A percentile compares a stretch with the other conserved stretches of the same genome.
Conservation (phyloP, 176 grass and related monocot genomes). For the Dactylis glomerata region DNA sequence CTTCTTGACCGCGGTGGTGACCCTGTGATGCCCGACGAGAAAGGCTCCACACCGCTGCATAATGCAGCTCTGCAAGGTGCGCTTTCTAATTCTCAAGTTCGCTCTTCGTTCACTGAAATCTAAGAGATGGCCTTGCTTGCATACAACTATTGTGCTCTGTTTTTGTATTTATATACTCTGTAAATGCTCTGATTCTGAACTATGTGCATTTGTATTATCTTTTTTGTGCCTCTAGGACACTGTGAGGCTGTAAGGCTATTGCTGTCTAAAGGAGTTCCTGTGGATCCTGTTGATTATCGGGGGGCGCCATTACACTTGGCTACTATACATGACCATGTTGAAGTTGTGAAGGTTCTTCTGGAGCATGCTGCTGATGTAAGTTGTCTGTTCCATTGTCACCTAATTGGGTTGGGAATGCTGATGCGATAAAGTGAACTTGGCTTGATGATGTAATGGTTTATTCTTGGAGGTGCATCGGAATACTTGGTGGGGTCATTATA, state of each 20-base stretch:
- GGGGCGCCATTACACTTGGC: too few relatives aligned
- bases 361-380: background rate
- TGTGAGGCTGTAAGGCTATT: too few relatives aligned
- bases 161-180: background rate
- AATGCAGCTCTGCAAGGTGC: slow-evolving; percentile 1
- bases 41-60: slow-evolving; percentile 22
- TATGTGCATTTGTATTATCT: background rate
- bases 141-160: background rate
- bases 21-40: background rate
- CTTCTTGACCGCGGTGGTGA: slow-evolving; percentile 29
- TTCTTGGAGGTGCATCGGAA: background rate
- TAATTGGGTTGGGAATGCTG: background rate
- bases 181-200: background rate
- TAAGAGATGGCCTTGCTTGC: background rate
- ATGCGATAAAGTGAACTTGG: background rate
- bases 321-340: too few relatives aligned
- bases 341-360: too few relatives aligned
- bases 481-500: too few relatives aligned
- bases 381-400: background rate
- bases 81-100: background rate
- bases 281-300: too few relatives aligned
- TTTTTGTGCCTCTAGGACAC: too few relatives aligned
- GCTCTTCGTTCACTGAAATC: too few relatives aligned
- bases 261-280: too few relatives aligned
- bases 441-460: background rate